Evolutionary conservation across 179 eudicot genomes (phyloP).

Genomic region (Carnegiea gigantea): DNA sequence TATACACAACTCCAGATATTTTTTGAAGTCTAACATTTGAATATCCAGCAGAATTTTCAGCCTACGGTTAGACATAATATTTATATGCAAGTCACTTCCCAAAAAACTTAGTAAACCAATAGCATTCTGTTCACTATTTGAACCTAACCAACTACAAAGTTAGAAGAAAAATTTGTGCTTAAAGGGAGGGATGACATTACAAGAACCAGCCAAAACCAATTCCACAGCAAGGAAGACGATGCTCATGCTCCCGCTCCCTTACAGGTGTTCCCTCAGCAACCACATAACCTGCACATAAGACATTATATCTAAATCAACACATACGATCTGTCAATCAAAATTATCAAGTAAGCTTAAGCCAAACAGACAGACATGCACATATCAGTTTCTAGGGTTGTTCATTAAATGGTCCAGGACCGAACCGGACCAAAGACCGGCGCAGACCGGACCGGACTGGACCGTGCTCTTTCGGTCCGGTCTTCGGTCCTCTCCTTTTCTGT

Average conservation of each 20-base stretch:
- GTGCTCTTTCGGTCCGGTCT: too few species aligned
- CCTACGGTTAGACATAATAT: neutral
- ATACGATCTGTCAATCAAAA: neutral
- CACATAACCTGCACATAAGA: conserved; percentile 54
- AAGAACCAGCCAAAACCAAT: conserved; percentile 88
- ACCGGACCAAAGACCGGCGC: too few species aligned
- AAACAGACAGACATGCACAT: neutral
- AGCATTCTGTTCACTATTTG: neutral
- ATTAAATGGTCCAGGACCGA: too few species aligned
- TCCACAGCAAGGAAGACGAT: conserved; percentile 94
- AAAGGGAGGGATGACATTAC: conserved; percentile 44
- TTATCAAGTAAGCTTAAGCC: neutral
- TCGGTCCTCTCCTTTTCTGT: too few species aligned
- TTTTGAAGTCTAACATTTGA: too few species aligned
- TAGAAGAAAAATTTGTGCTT: neutral
- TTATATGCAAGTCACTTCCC: neutral
- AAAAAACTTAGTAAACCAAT: neutral
- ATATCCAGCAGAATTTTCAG: neutral
- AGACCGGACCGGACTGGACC: too few species aligned
- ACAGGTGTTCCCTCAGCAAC: conserved; percentile 80
- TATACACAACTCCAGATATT: neutral
- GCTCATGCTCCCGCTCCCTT: neutral
- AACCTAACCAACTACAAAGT: neutral
- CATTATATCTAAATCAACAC: conserved; percentile 9
- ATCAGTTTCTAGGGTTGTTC: too few species aligned